A percentile compares a stretch with the other conserved stretches of the same genome.
phyloP scores from a whole-genome alignment of 2,329 filamentous ascomycete species.

The Intubia oerlemansii region DNA sequence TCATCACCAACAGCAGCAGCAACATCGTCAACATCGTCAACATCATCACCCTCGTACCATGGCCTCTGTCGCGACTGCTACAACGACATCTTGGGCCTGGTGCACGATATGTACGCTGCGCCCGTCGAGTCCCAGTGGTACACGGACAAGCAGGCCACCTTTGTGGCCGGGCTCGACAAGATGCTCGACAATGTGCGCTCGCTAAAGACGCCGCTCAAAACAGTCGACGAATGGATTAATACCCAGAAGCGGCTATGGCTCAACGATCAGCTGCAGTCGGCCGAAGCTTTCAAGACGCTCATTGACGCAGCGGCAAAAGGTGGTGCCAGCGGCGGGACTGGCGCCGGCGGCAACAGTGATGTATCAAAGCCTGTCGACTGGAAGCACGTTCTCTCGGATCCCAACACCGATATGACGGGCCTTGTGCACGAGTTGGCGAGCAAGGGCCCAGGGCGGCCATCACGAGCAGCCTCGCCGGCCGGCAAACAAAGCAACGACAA shows the following conservation, averaged over 20 bases:
- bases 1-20: not conserved
- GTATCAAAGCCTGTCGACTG: too few species aligned
- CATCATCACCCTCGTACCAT: not conserved
- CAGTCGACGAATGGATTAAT: conserved; percentile 26
- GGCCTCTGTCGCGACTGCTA: conserved; percentile 28
- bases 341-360: too few species aligned
- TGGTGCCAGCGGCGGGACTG: too few species aligned
- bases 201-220: conserved; percentile 19
- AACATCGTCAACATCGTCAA: not conserved
- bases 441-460: too few species aligned
- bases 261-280: conserved; percentile 9
- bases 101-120: conserved; percentile 19
- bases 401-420: too few species aligned
- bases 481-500: too few species aligned
- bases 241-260: conserved; percentile 31
- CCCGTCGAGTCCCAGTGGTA: conserved; percentile 27
- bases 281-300: conserved; percentile 8
- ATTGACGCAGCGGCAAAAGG: too few species aligned
- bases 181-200: conserved; percentile 26
- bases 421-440: too few species aligned
- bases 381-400: too few species aligned
- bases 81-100: conserved; percentile 21
- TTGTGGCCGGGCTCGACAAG: conserved; percentile 26
- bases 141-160: conserved; percentile 19
- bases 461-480: too few species aligned